Evolutionary conservation across 2,329 filamentous ascomycete genomes (phyloP).

Genomic region (Neonectria coccinea): DNA sequence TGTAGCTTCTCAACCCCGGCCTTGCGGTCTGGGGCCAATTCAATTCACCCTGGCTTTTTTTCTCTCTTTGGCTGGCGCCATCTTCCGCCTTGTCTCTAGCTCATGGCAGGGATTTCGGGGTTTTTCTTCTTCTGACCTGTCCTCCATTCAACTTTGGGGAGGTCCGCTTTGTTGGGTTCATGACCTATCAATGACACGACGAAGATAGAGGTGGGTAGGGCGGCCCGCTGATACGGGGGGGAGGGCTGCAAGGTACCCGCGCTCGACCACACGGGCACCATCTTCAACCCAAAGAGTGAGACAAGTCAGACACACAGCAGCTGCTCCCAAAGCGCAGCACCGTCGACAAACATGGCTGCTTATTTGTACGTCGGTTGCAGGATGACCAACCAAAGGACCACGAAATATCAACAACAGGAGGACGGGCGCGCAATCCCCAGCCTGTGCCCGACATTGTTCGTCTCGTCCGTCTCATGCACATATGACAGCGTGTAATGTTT

Average conservation of each 20-base stretch:
- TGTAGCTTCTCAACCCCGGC: not conserved
- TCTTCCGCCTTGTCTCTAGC: conserved; percentile 11
- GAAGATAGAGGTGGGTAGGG: conserved; percentile 6
- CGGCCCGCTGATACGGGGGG: conserved; percentile 1
- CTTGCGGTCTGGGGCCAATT: not conserved
- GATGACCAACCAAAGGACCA: conserved; percentile 1
- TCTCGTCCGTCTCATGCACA: not conserved
- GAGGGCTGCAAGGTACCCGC: conserved; percentile 45
- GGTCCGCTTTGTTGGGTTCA: conserved; percentile 1
- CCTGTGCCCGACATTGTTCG: not conserved
- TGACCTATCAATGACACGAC: conserved; percentile 15
- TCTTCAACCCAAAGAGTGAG: conserved; percentile 6
- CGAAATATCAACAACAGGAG: not conserved
- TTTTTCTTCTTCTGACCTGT: conserved; percentile 3
- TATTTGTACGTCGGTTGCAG: not conserved
- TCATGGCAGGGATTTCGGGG: not conserved
- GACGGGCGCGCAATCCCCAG: not conserved
- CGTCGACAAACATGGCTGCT: not conserved
- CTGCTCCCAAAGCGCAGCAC: not conserved
- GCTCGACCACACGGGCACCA: conserved; percentile 29
- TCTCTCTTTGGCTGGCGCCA: not conserved
- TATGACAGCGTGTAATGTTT: conserved; percentile 19
- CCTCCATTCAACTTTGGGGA: conserved; percentile 10
- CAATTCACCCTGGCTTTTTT: not conserved
- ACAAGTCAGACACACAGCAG: conserved; percentile 9